phyloP scores from a whole-genome alignment of 371 early-diverging fungal species.

The Rhizopus arrhizus region DNA sequence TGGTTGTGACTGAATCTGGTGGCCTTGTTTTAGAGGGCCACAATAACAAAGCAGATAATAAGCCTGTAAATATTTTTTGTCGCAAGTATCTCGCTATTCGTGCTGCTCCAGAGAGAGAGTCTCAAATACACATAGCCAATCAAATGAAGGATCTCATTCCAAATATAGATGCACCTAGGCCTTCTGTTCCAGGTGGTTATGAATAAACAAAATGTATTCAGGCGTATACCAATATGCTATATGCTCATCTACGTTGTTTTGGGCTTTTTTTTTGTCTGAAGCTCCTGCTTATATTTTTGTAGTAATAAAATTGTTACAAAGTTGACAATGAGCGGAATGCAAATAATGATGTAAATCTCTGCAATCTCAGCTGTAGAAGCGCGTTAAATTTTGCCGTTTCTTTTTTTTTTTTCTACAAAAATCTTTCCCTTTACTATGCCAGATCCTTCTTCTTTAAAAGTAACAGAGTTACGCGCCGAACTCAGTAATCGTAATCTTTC shows the following conservation, averaged over 20 bases:
- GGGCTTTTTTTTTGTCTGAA: too few relatives aligned
- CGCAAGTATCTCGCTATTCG: conserved; percentile 58
- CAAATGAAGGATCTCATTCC: conserved; percentile 52
- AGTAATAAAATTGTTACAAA: too few relatives aligned
- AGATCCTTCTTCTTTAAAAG: conserved; percentile 42
- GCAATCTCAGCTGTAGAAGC: not conserved
- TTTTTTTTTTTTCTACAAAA: not conserved
- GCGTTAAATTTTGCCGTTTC: not conserved
- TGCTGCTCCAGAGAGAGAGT: conserved; percentile 27
- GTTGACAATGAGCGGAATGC: too few relatives aligned
- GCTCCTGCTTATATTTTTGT: too few relatives aligned
- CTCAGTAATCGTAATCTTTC: conserved; percentile 61
- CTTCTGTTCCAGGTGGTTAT: conserved; percentile 54
- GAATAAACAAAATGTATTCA: conserved; percentile 6
- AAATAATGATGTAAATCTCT: too few relatives aligned
- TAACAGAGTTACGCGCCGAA: conserved; percentile 70
- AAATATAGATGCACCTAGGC: conserved; percentile 44
- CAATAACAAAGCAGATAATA: conserved; percentile 19
- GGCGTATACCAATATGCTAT: too few relatives aligned
- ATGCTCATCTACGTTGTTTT: too few relatives aligned
- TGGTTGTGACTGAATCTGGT: conserved; percentile 75
- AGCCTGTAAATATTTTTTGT: conserved; percentile 48
- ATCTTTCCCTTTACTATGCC: not conserved
- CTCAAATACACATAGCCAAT: conserved; percentile 39
- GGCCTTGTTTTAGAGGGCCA: conserved; percentile 69